Base-by-base conservation (phyloP, 2,329 filamentous ascomycete species). In the Periconia sp. region DNA sequence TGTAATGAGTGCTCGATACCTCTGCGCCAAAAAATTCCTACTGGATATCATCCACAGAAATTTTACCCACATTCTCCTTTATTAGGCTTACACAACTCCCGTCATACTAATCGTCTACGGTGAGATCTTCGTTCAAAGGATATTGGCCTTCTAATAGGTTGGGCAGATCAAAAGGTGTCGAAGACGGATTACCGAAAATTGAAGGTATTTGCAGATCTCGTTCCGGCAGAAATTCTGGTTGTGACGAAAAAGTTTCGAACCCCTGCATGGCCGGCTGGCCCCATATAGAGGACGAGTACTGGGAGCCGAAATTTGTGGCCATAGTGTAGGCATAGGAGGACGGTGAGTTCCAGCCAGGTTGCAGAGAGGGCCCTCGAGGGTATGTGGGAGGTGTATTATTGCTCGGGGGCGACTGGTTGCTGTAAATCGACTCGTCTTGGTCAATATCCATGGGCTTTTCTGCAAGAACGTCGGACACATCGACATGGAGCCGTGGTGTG, bases 181-280 rank as follows among this genome's bases (percentile, higher is more conserved):
- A 16, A 17, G 48, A 54, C 6, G 50, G 48, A 31, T 52, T 52
- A 7, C 48, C 46, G 29, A 46, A 47, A 13, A 16, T 29, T 6
- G 18, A 24, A 4, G 28, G 40, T 19, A 50, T 43, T 19, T 4
- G 36, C n/a, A 44, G 32, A 31, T 44, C 5, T 41, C 17, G 19
- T 5, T 46, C 13, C 29, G 16, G 23, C 24, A 31, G 16, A 16
- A 22, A 33, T 19, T n/a, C 24, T 6, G 15, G 4, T 15, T 33
- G 21, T 6, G 31, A 23, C 9, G n/a, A 29, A 15, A 23, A 31
- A 19, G 18, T 21, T 11, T 13, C 34, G 18, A 33, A 15, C 6
- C 24, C 15, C 4, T 31, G 33, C n/a, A 21, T 9, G 4, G 7
- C 5, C 12, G 8, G 15, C 10, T 8, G 10, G 12, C 13, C 26